Conservation (phyloP, 768 basidiomycete species). For the Pulveroboletus sp. region DNA sequence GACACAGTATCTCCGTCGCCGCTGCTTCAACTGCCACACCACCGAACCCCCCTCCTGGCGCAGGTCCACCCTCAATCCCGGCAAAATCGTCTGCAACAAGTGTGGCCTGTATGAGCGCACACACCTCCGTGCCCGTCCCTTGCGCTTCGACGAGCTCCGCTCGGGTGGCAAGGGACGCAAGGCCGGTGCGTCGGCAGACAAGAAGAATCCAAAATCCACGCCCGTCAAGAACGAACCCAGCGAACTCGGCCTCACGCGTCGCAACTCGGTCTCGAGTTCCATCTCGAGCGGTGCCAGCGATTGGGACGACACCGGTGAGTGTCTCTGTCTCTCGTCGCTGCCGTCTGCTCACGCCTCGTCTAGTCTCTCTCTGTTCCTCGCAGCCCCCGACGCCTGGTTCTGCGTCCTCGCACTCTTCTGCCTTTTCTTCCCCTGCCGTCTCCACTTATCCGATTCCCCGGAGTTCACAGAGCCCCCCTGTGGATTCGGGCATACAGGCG, state of each 20-base stretch:
- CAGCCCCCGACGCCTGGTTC: slow-evolving; percentile 37
- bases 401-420: slow-evolving; percentile 59
- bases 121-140: slow-evolving; percentile 75
- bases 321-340: background rate
- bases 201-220: slow-evolving; percentile 34
- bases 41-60: slow-evolving; percentile 91
- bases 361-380: slow-evolving; percentile 33
- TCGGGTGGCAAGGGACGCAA: slow-evolving; percentile 82
- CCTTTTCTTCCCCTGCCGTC: slow-evolving; percentile 63
- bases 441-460: slow-evolving; percentile 61
- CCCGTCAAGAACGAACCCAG: slow-evolving; percentile 65
- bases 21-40: slow-evolving; percentile 90
- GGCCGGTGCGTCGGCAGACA: slow-evolving; percentile 28
- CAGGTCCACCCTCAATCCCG: slow-evolving; percentile 82
- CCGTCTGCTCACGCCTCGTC: background rate
- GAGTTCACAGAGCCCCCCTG: slow-evolving; percentile 47
- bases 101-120: slow-evolving; percentile 91
- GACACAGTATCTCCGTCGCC: slow-evolving; percentile 83
- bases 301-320: slow-evolving; percentile 79
- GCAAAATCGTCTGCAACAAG: slow-evolving; percentile 94
- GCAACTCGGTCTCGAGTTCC: slow-evolving; percentile 62
- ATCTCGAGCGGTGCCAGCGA: slow-evolving; percentile 58
- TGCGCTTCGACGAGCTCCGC: slow-evolving; percentile 85
- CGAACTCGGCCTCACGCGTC: slow-evolving; percentile 50
- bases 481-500: slow-evolving; percentile 43